Evolutionary conservation across 1,139 yeast genomes (phyloP), one percentile per base, ranked within the genome.

Genomic region (Candida smagusa): DNA sequence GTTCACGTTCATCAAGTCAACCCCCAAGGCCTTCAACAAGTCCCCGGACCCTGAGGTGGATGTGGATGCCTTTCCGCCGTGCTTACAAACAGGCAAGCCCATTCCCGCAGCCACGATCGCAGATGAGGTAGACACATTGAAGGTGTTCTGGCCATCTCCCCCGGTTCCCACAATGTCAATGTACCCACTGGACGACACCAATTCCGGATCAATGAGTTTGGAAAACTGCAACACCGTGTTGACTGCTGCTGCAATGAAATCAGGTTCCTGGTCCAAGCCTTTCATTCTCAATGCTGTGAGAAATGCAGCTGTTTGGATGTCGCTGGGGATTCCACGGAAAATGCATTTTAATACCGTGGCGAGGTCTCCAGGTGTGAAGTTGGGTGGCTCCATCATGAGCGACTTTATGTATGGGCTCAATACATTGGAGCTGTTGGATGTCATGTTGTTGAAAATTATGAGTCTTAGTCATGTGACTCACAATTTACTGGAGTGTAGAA

Each of bases 151-250:
- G 3, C 97, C 96, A 56, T 92, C 98, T 6, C 98, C 98, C 22
- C 98, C 98, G 0, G 98, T 92, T 1, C 98, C 98, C 6, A 92
- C 98, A 29, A 92, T 86, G 60, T 92, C 98, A 12, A 87, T 74
- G 49, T 79, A 84, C 0, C 87, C 86, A 2, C 57, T 62, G 1
- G 64, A 50, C 34, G 73, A 74, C 4, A 81, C 74, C 7, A 53
- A 52, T 2, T 62, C 54, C 1, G 61, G 56, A 11, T 60, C 59
- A 16, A 86, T 76, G 7, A 68, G 58, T 51, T 69, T 74, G 22
- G 88, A 81, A 56, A 70, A 86, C 54, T 74, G 82, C 48, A 76
- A 66, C 12, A 85, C 77, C 0, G 89, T 79, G 29, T 63, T 67
- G 1, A 88, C 96, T 0, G 97, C 97, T 7, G 87, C 83, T 4